Evolutionary conservation across 1,139 yeast genomes (phyloP).

Genomic region (Candida pseudoviswanathii): DNA sequence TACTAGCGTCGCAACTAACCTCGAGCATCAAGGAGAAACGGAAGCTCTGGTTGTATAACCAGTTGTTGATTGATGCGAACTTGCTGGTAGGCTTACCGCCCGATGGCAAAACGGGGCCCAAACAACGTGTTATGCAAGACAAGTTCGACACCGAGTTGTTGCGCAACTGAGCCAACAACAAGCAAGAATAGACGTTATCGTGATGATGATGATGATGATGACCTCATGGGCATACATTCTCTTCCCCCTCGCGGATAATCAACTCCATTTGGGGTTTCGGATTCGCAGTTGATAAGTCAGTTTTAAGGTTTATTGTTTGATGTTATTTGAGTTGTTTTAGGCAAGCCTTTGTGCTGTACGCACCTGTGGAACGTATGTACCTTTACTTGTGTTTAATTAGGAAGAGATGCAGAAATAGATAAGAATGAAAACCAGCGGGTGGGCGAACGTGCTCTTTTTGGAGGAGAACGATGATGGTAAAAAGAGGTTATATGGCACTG

Average conservation of each 20-base stretch:
- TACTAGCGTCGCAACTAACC: conserved; percentile 46
- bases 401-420: background rate
- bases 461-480: too few species aligned
- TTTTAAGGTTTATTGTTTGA: background rate
- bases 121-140: conserved; percentile 30
- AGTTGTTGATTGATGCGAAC: conserved; percentile 56
- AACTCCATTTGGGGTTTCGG: background rate
- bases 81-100: conserved; percentile 40
- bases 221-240: too few species aligned
- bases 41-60: conserved; percentile 58
- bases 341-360: background rate
- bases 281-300: background rate
- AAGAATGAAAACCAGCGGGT: background rate
- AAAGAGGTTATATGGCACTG: background rate
- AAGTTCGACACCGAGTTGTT: conserved; percentile 33
- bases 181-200: background rate
- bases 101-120: conserved; percentile 16
- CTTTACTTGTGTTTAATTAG: background rate
- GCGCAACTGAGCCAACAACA: conserved; percentile 8
- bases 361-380: background rate
- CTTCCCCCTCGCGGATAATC: background rate
- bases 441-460: background rate
- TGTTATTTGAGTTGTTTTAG: background rate
- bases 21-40: conserved; percentile 39
- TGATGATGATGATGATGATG: too few species aligned